Evolutionary conservation across 805 yeast genomes (phyloP), one percentile per base, ranked within the genome.

Genomic region (Ogataea nitratoaversa): DNA sequence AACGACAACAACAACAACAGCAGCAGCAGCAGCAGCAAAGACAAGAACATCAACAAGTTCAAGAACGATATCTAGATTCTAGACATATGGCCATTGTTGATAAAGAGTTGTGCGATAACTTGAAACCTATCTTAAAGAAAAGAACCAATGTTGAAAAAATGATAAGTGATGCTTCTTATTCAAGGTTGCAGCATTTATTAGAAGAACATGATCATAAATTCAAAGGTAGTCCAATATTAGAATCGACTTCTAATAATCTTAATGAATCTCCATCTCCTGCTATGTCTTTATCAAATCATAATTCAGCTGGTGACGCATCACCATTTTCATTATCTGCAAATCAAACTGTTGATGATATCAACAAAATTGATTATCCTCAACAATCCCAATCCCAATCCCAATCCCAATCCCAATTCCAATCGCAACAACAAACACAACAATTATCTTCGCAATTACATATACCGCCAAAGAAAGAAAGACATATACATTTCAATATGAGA

Each of bases 401-500:
- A 16, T 22, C 41, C 3, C 34, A 39, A 22, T 28, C 27, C 20
- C 28, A 20, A 24, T 41, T 33, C 13, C 40, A 19, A 18, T 38
- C 17, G 27, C 42, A 30, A 16, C 39, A 28, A 14, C 40, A 28
- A 13, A 31, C 42, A 11, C 34, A 20, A 19, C 24, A 23, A 30
- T 14, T 20, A n/a, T 5, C 32, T 14, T 22, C 40, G 24, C 34
- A 20, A 19, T 49, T 27, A 9, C 29, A 27, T 27, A 27, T 18
- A 18, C 20, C 31, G 14, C 40, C 40, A 18, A 68, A 67, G 41
- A 63, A 59, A 28, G 71, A 66, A 49, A 76, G 95, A 45, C 95
- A 77, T 52, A 90, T 93, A 46, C 98, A 90, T 63, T 93, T 93
- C 66, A 93, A 84, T 60, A 95, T 88, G 58, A 79, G 89, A 39